A percentile compares a stretch with the other conserved stretches of the same genome.
These are phyloP conservation scores for Cucumis hystrix DNA, from an alignment of 306 rosid species.

Conservation along the genomic window DNA sequence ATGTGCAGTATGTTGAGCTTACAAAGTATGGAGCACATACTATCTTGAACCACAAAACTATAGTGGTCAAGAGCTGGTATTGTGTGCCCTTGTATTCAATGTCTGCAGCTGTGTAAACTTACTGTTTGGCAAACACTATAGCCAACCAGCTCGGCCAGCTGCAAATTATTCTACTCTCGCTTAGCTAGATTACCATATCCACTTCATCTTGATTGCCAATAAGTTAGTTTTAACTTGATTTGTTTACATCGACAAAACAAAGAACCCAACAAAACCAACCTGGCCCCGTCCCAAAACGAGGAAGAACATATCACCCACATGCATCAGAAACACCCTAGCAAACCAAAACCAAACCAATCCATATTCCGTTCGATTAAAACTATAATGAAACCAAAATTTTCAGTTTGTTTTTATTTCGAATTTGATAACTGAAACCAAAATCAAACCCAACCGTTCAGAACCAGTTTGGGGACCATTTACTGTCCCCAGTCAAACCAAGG, in stretches of 20 bases:
- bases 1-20: not conserved
- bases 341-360: not conserved
- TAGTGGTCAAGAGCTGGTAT: slow-evolving; percentile 74
- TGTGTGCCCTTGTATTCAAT: slow-evolving; percentile 20
- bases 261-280: not conserved
- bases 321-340: not conserved
- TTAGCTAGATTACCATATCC: not conserved
- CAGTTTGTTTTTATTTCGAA: no score
- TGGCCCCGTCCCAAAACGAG: not conserved
- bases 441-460: no score
- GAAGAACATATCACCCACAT: not conserved
- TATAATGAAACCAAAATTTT: no score
- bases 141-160: slow-evolving; percentile 80
- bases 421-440: no score
- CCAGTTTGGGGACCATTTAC: no score
- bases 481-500: not conserved
- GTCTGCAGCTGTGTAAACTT: slow-evolving; percentile 71
- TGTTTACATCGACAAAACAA: not conserved
- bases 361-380: no score
- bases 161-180: slow-evolving; percentile 13
- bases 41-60: slow-evolving; percentile 50
- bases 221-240: not conserved
- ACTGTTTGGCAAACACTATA: slow-evolving; percentile 40
- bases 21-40: slow-evolving; percentile 46
- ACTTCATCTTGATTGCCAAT: not conserved